Evolutionary conservation across 371 early-diverging fungal genomes (phyloP).

Genomic region (Homolaphlyctis polyrhiza): DNA sequence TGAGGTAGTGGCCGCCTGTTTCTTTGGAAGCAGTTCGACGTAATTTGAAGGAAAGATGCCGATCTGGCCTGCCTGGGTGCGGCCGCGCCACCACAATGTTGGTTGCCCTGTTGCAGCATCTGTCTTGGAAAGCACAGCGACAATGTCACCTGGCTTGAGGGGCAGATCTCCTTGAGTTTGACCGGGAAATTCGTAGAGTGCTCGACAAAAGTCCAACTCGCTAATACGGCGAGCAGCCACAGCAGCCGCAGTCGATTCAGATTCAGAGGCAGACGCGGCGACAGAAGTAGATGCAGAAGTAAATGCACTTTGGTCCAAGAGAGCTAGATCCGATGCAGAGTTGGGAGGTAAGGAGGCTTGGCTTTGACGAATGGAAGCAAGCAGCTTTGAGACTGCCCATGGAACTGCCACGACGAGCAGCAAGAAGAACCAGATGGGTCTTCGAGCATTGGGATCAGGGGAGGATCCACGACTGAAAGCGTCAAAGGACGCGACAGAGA

Average conservation of each 20-base stretch:
- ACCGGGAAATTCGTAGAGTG: slow-evolving; percentile 77
- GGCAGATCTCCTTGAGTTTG: slow-evolving; percentile 73
- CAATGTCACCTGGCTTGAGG: slow-evolving; percentile 77
- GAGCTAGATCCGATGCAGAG: no score
- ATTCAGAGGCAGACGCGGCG: slow-evolving; percentile 3
- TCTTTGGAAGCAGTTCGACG: slow-evolving; percentile 63
- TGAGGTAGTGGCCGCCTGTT: slow-evolving; percentile 1
- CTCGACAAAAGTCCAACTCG: slow-evolving; percentile 77
- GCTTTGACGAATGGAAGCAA: slow-evolving; percentile 55
- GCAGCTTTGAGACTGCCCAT: slow-evolving; percentile 78
- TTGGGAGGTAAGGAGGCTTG: slow-evolving; percentile 25
- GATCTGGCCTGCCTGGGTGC: slow-evolving; percentile 70
- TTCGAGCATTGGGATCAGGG: not conserved
- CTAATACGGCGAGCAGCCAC: slow-evolving; percentile 42
- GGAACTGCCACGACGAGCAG: slow-evolving; percentile 82
- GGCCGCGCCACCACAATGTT: slow-evolving; percentile 87
- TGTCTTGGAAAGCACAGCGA: slow-evolving; percentile 62
- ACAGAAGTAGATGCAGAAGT: no score
- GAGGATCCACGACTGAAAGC: slow-evolving; percentile 17
- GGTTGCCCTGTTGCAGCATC: slow-evolving; percentile 76
- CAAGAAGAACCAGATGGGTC: slow-evolving; percentile 75
- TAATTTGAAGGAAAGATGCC: slow-evolving; percentile 91
- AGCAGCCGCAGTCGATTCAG: slow-evolving; percentile 12
- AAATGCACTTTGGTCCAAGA: no score
- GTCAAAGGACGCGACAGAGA: slow-evolving; percentile 27